Conservation (phyloP, 768 basidiomycete species). For the Pleurotus eryngii region DNA sequence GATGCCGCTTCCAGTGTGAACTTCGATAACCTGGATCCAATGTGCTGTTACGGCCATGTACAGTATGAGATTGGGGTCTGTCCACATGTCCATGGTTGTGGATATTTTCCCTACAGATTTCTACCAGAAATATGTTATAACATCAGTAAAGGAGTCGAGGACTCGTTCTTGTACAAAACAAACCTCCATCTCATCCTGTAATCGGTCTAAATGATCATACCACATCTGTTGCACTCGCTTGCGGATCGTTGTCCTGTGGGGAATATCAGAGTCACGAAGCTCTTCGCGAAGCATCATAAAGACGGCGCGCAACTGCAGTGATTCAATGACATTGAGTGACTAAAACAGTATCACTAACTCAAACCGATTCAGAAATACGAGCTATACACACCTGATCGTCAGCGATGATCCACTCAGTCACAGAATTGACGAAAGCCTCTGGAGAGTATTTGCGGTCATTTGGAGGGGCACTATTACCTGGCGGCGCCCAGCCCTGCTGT, state of each 20-base stretch:
- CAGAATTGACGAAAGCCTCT: not conserved
- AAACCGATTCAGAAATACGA: constrained; percentile 1
- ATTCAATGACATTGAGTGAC: constrained; percentile 16
- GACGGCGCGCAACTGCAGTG: constrained; percentile 11
- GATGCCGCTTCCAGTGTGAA: constrained; percentile 17
- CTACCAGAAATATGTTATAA: too few species aligned
- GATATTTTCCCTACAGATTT: constrained; percentile 28
- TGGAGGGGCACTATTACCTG: not conserved
- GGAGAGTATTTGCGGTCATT: not conserved
- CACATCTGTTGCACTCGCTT: constrained; percentile 20
- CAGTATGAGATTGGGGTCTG: constrained; percentile 28
- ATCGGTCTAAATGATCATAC: constrained; percentile 19
- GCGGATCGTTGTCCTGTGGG: constrained; percentile 21
- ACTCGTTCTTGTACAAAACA: not conserved
- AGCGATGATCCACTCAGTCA: not conserved
- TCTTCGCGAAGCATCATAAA: constrained; percentile 23
- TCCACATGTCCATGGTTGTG: constrained; percentile 34
- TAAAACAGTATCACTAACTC: too few species aligned
- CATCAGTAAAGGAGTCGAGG: too few species aligned
- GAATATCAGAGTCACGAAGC: constrained; percentile 28
- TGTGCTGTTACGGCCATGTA: constrained; percentile 43
- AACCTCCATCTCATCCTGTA: constrained; percentile 19
- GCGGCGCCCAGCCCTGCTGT: not conserved
- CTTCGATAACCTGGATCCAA: constrained; percentile 26
- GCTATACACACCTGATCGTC: not conserved